These are phyloP conservation scores for Malus domestica DNA, from an alignment of 306 rosid species.

Conservation along the genomic window ASM211411v1 NC_041800.1:31605733-31606232, in stretches of 20 bases:
- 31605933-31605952: background rate
- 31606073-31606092: too few relatives aligned
- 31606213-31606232: background rate
- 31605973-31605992: too few relatives aligned
- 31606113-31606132: too few relatives aligned
- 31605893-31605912: background rate
- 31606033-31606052: too few relatives aligned
- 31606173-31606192: background rate
- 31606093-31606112: too few relatives aligned
- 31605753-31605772: background rate
- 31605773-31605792: background rate
- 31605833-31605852: background rate
- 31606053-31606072: too few relatives aligned
- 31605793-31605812: background rate
- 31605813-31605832: background rate
- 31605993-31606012: too few relatives aligned
- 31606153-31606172: too few relatives aligned
- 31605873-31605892: background rate
- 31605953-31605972: background rate
- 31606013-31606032: too few relatives aligned
- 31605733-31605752: background rate
- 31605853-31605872: background rate
- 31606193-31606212: too few relatives aligned
- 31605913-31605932: background rate
- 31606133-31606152: background rate